Base-by-base conservation (phyloP, 805 yeast species). In the Aciculoconidium aculeatum region DNA sequence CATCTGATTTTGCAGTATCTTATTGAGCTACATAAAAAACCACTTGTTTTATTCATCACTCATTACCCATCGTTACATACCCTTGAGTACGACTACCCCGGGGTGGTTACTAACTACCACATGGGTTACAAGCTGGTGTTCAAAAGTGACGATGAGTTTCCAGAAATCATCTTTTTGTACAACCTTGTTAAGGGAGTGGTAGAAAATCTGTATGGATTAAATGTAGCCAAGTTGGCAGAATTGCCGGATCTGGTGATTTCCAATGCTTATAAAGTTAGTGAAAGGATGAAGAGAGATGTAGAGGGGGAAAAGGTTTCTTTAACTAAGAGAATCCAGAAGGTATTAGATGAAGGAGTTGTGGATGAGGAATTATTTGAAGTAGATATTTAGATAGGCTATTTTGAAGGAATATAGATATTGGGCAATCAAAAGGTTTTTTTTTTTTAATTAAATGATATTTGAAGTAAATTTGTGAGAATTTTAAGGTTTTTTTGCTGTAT, bases 141-240 rank as follows among this genome's bases (percentile, higher is more conserved):
- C n/a, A 51, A 52, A 18, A 42, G 39, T 3, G 55, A 58, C 3
- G 41, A 36, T 10, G 48, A 51, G 19, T 58, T 54, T 40, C 64
- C 66, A 2, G 64, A 61, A 23, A 55, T 65, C 6, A 39, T 61
- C 8, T 65, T 65, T 31, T 43, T 64, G 22, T 65, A 63, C 39
- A 58, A 49, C 23, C 39, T 65, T 19, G 60, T 47, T 5, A 28
- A 35, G 11, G 70, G 70, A 1, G 65, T 59, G 7, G 56, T 61
- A 12, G 53, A 71, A 23, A 70, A 77, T 31, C 82, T 88, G 32
- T 86, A 80, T 51, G 96, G 96, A 1, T 60, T 88, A 19, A 84
- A 87, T 47, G 94, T 85, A 21, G 96, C 95, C 0, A 69, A 74
- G 35, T 45, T 86, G 34, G 92, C 95, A 0, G 73, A 74, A 0